Percentiles rank a stretch among this genome's conserved stretches.
Conservation (phyloP, 2,329 filamentous ascomycete species). For the Cercospora sp. region DNA sequence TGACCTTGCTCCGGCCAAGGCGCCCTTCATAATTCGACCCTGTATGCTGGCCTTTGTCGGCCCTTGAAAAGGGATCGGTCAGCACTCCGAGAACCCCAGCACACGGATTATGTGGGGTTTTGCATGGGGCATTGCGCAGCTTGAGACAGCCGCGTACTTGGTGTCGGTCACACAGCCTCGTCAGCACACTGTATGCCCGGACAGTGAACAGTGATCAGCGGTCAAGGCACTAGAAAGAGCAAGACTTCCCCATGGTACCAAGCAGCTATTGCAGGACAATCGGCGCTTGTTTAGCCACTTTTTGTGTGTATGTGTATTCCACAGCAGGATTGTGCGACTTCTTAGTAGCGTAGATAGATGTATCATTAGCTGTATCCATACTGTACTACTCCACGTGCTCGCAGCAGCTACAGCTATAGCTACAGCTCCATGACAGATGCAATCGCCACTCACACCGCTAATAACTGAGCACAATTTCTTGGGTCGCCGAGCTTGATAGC, state of each 20-base stretch:
- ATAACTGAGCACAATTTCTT: background rate
- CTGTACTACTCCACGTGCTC: conserved; percentile 2
- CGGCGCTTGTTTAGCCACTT: background rate
- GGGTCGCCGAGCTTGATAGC: background rate
- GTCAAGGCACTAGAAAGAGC: background rate
- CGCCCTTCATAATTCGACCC: background rate
- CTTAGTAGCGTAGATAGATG: background rate
- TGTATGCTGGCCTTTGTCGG: background rate
- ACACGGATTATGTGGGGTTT: background rate
- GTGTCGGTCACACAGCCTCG: background rate
- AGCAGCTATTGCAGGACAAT: background rate
- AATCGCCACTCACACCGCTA: background rate
- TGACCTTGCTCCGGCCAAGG: background rate
- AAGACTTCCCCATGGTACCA: background rate
- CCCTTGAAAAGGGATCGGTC: background rate
- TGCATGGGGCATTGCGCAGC: background rate
- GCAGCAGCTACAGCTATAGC: background rate
- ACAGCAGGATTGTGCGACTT: background rate
- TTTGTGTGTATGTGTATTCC: background rate
- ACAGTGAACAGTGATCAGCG: background rate
- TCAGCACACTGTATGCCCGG: background rate
- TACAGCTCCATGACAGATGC: background rate
- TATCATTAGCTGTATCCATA: conserved; percentile 3
- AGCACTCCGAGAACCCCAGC: background rate
- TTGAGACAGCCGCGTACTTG: background rate